Percentiles rank a stretch among this genome's conserved stretches.
phyloP scores from a whole-genome alignment of 306 rosid species.

The Prunus mume region DNA sequence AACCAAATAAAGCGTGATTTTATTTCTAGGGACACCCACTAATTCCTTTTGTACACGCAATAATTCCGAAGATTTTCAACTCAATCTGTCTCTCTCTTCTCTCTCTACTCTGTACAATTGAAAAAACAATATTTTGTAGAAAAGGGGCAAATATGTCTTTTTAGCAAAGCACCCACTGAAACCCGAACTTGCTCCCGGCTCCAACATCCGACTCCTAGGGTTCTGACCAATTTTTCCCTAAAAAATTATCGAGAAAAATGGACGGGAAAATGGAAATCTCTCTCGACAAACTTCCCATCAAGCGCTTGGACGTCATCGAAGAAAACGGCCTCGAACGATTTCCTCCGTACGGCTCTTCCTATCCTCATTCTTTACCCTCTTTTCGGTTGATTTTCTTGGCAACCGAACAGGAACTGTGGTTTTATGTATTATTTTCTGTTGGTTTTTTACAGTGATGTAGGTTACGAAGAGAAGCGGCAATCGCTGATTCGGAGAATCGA shows the following conservation, averaged over 20 bases:
- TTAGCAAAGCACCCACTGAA: background rate
- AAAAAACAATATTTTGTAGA: too few relatives aligned
- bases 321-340: constrained; percentile 81
- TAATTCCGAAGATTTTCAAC: too few relatives aligned
- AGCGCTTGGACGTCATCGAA: constrained; percentile 81
- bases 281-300: constrained; percentile 85
- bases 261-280: constrained; percentile 54
- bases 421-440: background rate
- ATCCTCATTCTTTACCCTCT: background rate
- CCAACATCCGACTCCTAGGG: background rate
- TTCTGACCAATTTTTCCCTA: constrained; percentile 21
- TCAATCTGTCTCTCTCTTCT: too few relatives aligned
- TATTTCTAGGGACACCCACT: too few relatives aligned
- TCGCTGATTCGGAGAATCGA: constrained; percentile 72
- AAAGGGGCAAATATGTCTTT: background rate
- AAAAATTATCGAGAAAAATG: constrained; percentile 36
- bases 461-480: constrained; percentile 75
- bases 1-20: too few relatives aligned
- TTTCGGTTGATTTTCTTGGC: background rate
- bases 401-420: background rate
- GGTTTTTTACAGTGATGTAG: constrained; percentile 54
- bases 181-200: background rate
- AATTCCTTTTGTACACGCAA: too few relatives aligned
- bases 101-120: too few relatives aligned
- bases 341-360: constrained; percentile 54